A percentile compares a stretch with the other conserved stretches of the same genome.
phyloP scores from a whole-genome alignment of 2,329 filamentous ascomycete species.

The Tothia fuscella region DNA sequence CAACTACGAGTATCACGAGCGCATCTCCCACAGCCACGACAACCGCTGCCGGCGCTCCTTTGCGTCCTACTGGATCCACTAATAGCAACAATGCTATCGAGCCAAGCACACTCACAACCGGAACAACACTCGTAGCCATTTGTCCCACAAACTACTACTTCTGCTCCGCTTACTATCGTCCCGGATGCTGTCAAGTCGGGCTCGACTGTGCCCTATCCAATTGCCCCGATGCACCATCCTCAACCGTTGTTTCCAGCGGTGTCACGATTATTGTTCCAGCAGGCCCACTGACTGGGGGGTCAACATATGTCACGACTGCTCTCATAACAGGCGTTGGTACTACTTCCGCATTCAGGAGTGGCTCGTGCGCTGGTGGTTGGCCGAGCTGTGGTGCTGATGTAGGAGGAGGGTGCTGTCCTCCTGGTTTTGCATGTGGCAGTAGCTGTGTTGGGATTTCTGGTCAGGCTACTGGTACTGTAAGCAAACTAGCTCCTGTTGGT shows the following conservation, averaged over 20 bases:
- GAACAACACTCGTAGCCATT: slow-evolving; percentile 18
- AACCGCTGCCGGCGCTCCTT: slow-evolving; percentile 27
- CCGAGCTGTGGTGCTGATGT: slow-evolving; percentile 53
- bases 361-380: slow-evolving; percentile 66
- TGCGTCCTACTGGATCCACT: slow-evolving; percentile 30
- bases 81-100: slow-evolving; percentile 24
- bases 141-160: slow-evolving; percentile 91
- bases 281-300: slow-evolving; percentile 30
- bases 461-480: slow-evolving; percentile 42
- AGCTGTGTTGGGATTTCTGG: slow-evolving; percentile 52
- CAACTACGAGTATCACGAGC: background rate
- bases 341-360: slow-evolving; percentile 21
- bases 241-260: slow-evolving; percentile 54
- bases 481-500: slow-evolving; percentile 5
- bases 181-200: slow-evolving; percentile 80
- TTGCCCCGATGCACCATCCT: slow-evolving; percentile 51
- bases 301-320: slow-evolving; percentile 6
- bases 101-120: slow-evolving; percentile 16
- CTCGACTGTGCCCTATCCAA: slow-evolving; percentile 72
- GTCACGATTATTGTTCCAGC: slow-evolving; percentile 55
- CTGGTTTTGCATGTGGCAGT: slow-evolving; percentile 60
- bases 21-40: slow-evolving; percentile 20
- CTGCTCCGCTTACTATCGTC: slow-evolving; percentile 67
- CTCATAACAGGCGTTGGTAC: slow-evolving; percentile 14
- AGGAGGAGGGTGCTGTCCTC: slow-evolving; percentile 74